These are phyloP conservation scores for Ustilago loliicola DNA, from an alignment of 1,284 basidiomycete genomes.

Conservation along the genomic window DNA sequence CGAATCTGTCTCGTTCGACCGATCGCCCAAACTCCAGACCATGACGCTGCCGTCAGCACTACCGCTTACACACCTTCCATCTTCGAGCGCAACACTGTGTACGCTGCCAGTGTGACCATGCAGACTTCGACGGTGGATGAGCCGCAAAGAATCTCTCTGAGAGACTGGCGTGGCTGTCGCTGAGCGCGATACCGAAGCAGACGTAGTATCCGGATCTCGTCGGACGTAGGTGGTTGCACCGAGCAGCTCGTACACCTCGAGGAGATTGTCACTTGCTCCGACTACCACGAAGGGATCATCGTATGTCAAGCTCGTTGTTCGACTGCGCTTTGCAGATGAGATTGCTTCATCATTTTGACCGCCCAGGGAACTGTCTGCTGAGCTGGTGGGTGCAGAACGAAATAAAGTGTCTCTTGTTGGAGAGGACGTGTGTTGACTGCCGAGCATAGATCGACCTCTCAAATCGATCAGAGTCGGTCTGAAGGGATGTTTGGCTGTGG, in stretches of 20 bases:
- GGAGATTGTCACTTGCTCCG: constrained; percentile 60
- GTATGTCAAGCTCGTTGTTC: constrained; percentile 56
- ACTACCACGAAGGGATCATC: constrained; percentile 66
- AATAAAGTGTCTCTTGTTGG: not conserved
- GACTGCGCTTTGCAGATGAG: constrained; percentile 3
- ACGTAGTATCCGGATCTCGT: not conserved
- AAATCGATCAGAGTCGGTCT: constrained; percentile 37
- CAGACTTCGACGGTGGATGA: constrained; percentile 59
- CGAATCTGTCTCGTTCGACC: constrained; percentile 40
- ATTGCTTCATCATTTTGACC: not conserved
- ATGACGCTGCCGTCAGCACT: constrained; percentile 67
- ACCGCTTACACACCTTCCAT: constrained; percentile 64
- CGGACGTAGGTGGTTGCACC: constrained; percentile 34
- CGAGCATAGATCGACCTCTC: constrained; percentile 35
- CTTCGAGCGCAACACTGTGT: constrained; percentile 60
- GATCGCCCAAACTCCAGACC: constrained; percentile 64
- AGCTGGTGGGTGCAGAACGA: too few species aligned
- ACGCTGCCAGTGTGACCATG: constrained; percentile 69
- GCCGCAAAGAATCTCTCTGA: constrained; percentile 22
- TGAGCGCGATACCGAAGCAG: constrained; percentile 5
- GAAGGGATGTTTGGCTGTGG: constrained; percentile 31
- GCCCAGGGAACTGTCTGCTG: not conserved
- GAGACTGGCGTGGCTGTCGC: constrained; percentile 36
- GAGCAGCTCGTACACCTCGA: constrained; percentile 64
- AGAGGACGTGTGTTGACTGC: not conserved